Conservation (phyloP, 768 basidiomycete species). For the Rhizopogon vesiculosus region DNA sequence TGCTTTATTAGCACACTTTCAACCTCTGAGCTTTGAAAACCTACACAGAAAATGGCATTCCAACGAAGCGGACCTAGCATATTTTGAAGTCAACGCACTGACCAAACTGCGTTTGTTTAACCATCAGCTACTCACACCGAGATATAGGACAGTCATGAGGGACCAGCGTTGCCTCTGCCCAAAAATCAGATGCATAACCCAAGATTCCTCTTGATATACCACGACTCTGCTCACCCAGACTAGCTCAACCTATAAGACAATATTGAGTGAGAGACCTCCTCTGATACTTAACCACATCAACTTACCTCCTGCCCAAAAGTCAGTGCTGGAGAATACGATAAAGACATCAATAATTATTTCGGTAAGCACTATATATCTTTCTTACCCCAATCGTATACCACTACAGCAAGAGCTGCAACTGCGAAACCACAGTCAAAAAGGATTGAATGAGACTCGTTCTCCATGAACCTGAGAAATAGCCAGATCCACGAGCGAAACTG, state of each 20-base stretch:
- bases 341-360: not conserved
- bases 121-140: not conserved
- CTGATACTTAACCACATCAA: not conserved
- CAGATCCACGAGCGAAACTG: not conserved
- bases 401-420: not conserved
- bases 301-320: not conserved
- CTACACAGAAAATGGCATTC: not conserved
- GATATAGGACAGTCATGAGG: not conserved
- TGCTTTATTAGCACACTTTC: not conserved
- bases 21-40: not conserved
- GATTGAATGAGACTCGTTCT: not conserved
- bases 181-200: not conserved
- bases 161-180: not conserved
- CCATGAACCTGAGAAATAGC: not conserved
- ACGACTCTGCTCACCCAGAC: not conserved
- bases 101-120: not conserved
- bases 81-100: not conserved
- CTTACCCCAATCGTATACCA: not conserved
- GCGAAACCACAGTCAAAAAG: not conserved
- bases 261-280: not conserved
- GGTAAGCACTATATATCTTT: not conserved
- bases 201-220: not conserved
- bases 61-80: not conserved
- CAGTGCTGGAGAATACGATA: not conserved
- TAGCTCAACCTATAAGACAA: not conserved